phyloP scores from a whole-genome alignment of 2,329 filamentous ascomycete species.

The Coniochaeta hoffmannii region DNA sequence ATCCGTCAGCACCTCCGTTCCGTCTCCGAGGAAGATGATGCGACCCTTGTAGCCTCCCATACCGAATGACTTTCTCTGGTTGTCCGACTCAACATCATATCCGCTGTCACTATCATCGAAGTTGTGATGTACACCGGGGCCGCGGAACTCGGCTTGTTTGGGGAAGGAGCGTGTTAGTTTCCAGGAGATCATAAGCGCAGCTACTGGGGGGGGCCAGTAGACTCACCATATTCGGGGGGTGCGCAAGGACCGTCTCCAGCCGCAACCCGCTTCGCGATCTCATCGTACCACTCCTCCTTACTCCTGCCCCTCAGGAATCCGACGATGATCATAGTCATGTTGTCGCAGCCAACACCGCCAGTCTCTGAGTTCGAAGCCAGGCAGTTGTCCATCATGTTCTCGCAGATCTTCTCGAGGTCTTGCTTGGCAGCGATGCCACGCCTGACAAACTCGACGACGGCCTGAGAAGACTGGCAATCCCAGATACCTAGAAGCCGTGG shows the following conservation, averaged over 20 bases:
- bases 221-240: conserved; percentile 95
- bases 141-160: conserved; percentile 69
- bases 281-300: conserved; percentile 98
- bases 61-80: conserved; percentile 54
- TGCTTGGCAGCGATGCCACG: conserved; percentile 96
- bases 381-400: conserved; percentile 99
- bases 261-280: conserved; percentile 87
- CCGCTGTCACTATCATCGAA: conserved; percentile 74
- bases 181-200: neutral
- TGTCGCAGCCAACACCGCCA: conserved; percentile 95
- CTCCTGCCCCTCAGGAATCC: conserved; percentile 84
- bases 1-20: conserved; percentile 84
- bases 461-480: conserved; percentile 98
- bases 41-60: conserved; percentile 69
- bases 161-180: conserved; percentile 16
- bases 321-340: conserved; percentile 97
- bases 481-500: conserved; percentile 68
- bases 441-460: conserved; percentile 92
- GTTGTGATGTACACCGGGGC: conserved; percentile 73
- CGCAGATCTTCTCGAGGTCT: conserved; percentile 88
- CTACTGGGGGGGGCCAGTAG: neutral
- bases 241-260: conserved; percentile 97
- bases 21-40: conserved; percentile 92
- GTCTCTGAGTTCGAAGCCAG: conserved; percentile 96
- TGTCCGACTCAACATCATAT: conserved; percentile 68